Evolutionary conservation across 352 stramenopile species (phyloP).

Genomic region (Halophytophthora batemanensis): DNA sequence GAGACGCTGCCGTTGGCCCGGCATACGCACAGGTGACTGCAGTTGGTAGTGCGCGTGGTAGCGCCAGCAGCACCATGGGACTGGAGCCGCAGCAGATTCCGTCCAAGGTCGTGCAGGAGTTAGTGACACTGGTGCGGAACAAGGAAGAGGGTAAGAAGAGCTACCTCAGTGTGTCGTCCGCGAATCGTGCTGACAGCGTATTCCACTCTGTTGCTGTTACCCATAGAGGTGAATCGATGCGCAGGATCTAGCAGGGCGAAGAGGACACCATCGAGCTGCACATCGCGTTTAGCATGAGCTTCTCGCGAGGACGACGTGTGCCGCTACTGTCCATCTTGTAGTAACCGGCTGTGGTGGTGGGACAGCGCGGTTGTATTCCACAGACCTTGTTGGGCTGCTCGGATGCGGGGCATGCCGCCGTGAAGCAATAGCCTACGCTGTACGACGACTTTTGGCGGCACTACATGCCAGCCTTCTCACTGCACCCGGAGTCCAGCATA

Average conservation of each 20-base stretch:
- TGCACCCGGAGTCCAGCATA: conserved; percentile 33
- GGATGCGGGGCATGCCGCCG: conserved; percentile 18
- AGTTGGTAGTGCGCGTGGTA: no score
- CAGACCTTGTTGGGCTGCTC: conserved; percentile 50
- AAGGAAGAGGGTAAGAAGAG: conserved; percentile 10
- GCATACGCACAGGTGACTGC: no score
- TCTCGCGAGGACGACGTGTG: conserved; percentile 33
- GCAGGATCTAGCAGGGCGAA: conserved; percentile 22
- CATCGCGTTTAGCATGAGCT: conserved; percentile 57
- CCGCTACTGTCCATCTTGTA: conserved; percentile 44
- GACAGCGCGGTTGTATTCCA: conserved; percentile 45
- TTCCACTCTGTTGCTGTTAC: neutral
- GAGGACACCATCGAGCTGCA: conserved; percentile 38
- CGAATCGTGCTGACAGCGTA: neutral
- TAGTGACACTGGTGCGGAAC: conserved; percentile 16
- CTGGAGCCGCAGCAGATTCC: conserved; percentile 4
- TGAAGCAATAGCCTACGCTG: conserved; percentile 37
- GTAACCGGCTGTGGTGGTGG: conserved; percentile 34
- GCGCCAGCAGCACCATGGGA: neutral
- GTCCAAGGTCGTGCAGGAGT: conserved; percentile 17
- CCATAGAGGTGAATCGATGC: neutral
- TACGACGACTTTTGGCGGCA: conserved; percentile 56
- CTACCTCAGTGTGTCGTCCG: neutral
- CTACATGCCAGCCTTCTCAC: conserved; percentile 46
- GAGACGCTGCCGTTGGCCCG: no score